Evolutionary conservation across 2,329 filamentous ascomycete genomes (phyloP), one percentile per base, ranked within the genome.

Genomic region (Fusarium papillatum): DNA sequence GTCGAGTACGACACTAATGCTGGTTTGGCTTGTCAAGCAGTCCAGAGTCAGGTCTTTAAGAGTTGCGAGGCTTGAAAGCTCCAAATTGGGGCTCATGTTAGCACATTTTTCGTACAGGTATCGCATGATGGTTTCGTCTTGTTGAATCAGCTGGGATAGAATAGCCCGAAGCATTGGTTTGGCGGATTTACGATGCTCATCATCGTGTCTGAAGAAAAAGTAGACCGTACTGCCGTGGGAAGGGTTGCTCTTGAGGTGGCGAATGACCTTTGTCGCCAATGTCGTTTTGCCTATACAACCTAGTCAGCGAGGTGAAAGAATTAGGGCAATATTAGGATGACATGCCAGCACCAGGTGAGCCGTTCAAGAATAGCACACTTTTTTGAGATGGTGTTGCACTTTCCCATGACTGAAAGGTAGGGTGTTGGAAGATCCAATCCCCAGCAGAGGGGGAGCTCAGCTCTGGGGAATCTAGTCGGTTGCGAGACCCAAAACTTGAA

Each of bases 311-410:
- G 29, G 29, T 2, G 9, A 10, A 10, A 31, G 29, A 31, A 31
- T 10, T 31, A 10, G 29, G 29, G 9, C 9, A 31, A 31, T 31
- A 31, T 10, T 34, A 5, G 4, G 2, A 39, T 4, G 13, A 31
- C 53, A 38, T 62, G 68, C 72, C 70, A 22, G 72, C 67, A 29
- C 72, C 72, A 4, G 64, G 70, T 14, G 72, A 72, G 13, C 70
- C 70, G 29, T 74, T 65, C 19, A 73, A 31, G 48, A 68, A 73
- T 6, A 74, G 14, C 10, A 73, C 19, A 9, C 34, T 64, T 34
- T 3, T 19, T 22, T 17, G 22, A 22, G n/a, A 24, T 6, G 3
- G 22, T 22, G 7, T 16, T 26, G 9, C 55, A 5, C 1, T n/a
- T 55, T 53, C 48, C 72, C 72, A 74, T 0, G 50, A 31, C 36